Evolutionary conservation across 805 yeast genomes (phyloP).

Genomic region (Metschnikowia drakensbergensis): DNA sequence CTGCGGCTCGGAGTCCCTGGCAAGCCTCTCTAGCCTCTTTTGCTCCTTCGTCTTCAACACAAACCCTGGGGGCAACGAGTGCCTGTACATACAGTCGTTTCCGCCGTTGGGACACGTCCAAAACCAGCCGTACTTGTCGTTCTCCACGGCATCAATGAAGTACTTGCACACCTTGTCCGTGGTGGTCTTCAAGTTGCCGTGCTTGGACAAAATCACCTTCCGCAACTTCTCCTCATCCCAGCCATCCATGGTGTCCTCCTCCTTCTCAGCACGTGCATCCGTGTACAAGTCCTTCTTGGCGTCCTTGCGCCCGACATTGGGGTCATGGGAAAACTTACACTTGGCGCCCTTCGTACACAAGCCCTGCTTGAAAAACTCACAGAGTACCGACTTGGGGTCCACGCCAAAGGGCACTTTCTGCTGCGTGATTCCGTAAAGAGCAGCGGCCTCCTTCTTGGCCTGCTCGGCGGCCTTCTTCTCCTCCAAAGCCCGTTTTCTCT

Average conservation of each 20-base stretch:
- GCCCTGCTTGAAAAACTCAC: constrained; percentile 80
- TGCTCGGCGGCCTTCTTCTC: constrained; percentile 89
- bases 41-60: constrained; percentile 96
- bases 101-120: constrained; percentile 98
- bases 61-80: constrained; percentile 94
- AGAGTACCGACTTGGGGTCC: constrained; percentile 90
- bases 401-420: constrained; percentile 96
- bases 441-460: constrained; percentile 84
- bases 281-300: constrained; percentile 89
- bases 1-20: constrained; percentile 78
- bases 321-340: constrained; percentile 93
- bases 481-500: constrained; percentile 58
- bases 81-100: constrained; percentile 87
- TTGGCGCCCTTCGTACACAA: constrained; percentile 82
- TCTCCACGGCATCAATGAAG: constrained; percentile 95
- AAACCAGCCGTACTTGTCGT: constrained; percentile 98
- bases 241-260: constrained; percentile 84
- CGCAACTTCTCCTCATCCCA: constrained; percentile 98
- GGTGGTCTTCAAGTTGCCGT: constrained; percentile 90
- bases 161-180: constrained; percentile 92
- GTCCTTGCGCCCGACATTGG: constrained; percentile 79
- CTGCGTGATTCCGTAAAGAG: constrained; percentile 63
- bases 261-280: constrained; percentile 73
- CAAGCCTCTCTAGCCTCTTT: constrained; percentile 80
- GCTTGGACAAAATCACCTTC: constrained; percentile 81